A percentile compares a stretch with the other conserved stretches of the same genome.
Evolutionary conservation across 345 rosid species (phyloP).

Genomic region (Populus simonii): DNA sequence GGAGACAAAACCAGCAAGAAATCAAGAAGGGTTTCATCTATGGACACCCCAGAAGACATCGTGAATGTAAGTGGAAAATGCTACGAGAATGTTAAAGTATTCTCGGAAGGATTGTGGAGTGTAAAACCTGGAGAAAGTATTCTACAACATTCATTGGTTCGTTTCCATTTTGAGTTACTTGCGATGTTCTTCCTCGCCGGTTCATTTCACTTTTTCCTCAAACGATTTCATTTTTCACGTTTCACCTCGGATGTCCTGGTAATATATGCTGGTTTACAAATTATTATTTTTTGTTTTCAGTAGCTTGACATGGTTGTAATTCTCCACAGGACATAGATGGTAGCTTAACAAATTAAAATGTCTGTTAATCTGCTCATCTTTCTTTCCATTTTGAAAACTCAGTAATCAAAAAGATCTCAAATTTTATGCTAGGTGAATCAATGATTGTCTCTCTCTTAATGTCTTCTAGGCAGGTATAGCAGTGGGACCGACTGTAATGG

Average conservation of each 20-base stretch:
- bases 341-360: too few relatives aligned
- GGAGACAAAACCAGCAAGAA: too few relatives aligned
- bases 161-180: not conserved
- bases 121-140: not conserved
- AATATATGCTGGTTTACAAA: not conserved
- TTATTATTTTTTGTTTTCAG: not conserved
- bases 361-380: too few relatives aligned
- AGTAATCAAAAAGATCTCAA: too few relatives aligned
- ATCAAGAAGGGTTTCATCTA: too few relatives aligned
- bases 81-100: conserved; percentile 1
- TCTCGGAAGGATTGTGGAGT: conserved; percentile 5
- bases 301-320: too few relatives aligned
- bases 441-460: too few relatives aligned
- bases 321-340: too few relatives aligned
- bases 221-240: not conserved
- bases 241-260: conserved; percentile 17
- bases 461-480: too few relatives aligned
- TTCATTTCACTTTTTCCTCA: not conserved
- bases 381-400: too few relatives aligned
- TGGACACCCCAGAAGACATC: not conserved
- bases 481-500: too few relatives aligned
- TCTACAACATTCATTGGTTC: conserved; percentile 1
- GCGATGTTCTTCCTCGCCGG: not conserved
- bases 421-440: too few relatives aligned
- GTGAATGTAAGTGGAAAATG: not conserved